phyloP scores from a whole-genome alignment of 1,284 basidiomycete genomes.

The Cryptococcus floricola region DNA sequence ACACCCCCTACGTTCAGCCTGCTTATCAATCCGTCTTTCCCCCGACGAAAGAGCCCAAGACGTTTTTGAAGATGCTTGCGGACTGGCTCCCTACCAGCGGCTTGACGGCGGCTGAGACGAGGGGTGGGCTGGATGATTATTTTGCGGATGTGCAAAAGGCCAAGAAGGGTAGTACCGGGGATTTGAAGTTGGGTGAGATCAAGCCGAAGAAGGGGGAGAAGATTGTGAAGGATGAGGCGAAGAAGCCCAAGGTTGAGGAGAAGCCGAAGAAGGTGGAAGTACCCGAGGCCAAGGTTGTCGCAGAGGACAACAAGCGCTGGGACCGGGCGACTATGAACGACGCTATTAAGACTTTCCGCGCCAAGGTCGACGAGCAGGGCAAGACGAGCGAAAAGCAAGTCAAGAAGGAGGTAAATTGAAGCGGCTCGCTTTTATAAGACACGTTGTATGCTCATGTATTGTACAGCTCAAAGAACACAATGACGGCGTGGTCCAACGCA shows the following conservation, averaged over 20 bases:
- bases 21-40: constrained; percentile 28
- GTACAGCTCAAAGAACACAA: constrained; percentile 11
- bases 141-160: constrained; percentile 13
- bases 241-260: constrained; percentile 12
- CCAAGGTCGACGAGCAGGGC: constrained; percentile 30
- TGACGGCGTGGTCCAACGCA: constrained; percentile 12
- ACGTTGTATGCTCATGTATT: constrained; percentile 3
- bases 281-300: too few species aligned
- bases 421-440: constrained; percentile 2
- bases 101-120: constrained; percentile 17
- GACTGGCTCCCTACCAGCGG: constrained; percentile 30
- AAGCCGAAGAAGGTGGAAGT: constrained; percentile 8
- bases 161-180: background rate
- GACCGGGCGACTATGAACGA: constrained; percentile 19
- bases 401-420: constrained; percentile 30
- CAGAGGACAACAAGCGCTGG: constrained; percentile 10
- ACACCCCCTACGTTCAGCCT: constrained; percentile 25
- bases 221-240: constrained; percentile 6
- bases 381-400: constrained; percentile 25
- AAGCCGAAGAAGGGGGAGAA: constrained; percentile 14
- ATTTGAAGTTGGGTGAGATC: too few species aligned
- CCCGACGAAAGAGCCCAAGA: constrained; percentile 18
- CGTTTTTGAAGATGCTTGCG: constrained; percentile 36
- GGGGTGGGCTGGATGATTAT: constrained; percentile 22
- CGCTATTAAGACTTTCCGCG: constrained; percentile 21